Conservation (phyloP, 352 stramenopile species). For the Phytopythium helicoides region DNA sequence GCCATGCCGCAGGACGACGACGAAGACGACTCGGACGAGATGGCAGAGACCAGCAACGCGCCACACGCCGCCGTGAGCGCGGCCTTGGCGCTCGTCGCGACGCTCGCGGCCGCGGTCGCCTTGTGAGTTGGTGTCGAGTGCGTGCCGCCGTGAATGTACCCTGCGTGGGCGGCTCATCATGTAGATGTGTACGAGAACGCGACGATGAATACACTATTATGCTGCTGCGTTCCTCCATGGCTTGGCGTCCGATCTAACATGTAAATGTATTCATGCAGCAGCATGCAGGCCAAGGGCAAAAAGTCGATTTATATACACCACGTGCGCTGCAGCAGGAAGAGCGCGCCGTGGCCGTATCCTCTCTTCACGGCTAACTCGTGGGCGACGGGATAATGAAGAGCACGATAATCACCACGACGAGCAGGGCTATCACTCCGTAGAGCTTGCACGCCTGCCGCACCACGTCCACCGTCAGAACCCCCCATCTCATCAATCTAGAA, state of each 20-base stretch:
- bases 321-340: neutral
- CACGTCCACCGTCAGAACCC: neutral
- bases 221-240: no score
- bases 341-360: neutral
- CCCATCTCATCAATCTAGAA: conserved; percentile 4
- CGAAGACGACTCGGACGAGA: conserved; percentile 58
- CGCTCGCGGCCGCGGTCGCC: conserved; percentile 8
- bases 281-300: no score
- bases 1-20: conserved; percentile 45
- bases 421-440: conserved; percentile 64
- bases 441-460: conserved; percentile 53
- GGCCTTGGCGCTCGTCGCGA: conserved; percentile 10
- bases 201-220: conserved; percentile 1
- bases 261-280: conserved; percentile 19
- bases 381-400: conserved; percentile 47
- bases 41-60: conserved; percentile 25
- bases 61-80: conserved; percentile 3
- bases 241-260: conserved; percentile 22
- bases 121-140: no score
- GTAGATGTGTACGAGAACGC: conserved; percentile 6
- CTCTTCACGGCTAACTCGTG: conserved; percentile 8
- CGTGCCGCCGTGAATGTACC: no score
- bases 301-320: conserved; percentile 8
- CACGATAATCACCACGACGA: conserved; percentile 63
- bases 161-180: neutral